phyloP scores from a whole-genome alignment of 2,329 filamentous ascomycete genomes.

The Diaporthe sp. region DNA sequence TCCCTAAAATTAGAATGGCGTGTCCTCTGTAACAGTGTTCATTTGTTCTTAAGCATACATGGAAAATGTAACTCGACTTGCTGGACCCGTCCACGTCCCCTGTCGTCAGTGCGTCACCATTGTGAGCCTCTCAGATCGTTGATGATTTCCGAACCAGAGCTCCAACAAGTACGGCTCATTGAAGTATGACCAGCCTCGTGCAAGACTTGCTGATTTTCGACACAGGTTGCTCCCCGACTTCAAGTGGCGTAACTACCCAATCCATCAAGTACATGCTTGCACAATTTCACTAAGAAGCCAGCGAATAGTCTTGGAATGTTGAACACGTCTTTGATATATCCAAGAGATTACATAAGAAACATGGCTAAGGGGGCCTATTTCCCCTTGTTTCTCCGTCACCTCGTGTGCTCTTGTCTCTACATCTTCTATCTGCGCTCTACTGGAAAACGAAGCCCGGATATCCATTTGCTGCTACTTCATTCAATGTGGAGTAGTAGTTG shows the following conservation, averaged over 20 bases:
- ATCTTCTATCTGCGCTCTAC: not conserved
- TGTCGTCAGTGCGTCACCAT: not conserved
- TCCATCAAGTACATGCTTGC: not conserved
- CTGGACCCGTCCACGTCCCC: not conserved
- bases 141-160: not conserved
- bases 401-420: not conserved
- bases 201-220: not conserved
- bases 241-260: not conserved
- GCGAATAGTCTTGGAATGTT: not conserved
- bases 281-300: not conserved
- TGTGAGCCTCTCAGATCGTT: not conserved
- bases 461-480: constrained; percentile 7
- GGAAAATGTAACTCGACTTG: not conserved
- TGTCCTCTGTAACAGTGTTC: not conserved
- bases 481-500: constrained; percentile 39
- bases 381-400: not conserved
- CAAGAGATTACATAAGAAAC: not conserved
- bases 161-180: not conserved
- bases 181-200: not conserved
- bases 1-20: not conserved
- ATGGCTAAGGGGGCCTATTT: not conserved
- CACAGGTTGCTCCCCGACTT: not conserved
- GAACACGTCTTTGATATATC: too few species aligned
- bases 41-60: not conserved
- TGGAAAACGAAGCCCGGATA: constrained; percentile 27